Evolutionary conservation across 2,329 filamentous ascomycete species (phyloP), one percentile per base, ranked within the genome.

Genomic region (Balansia obtecta): DNA sequence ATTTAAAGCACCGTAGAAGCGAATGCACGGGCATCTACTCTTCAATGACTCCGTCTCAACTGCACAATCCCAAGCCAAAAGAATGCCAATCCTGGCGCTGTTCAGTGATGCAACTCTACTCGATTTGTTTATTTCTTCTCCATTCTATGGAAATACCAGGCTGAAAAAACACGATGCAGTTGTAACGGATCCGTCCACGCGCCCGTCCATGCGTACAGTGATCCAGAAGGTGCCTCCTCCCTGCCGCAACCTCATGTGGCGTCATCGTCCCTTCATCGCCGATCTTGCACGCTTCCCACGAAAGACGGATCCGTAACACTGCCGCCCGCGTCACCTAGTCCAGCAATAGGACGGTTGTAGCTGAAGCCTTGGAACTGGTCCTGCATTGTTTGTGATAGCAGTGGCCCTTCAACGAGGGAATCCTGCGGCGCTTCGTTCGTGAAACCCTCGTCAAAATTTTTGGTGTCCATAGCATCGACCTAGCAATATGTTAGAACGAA

Each of bases 341-440:
- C 91, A 51, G 90, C 89, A 57, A 97, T 90, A 18, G 91, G 93
- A 53, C 93, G 82, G 71, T 96, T 97, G 76, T 97, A 97, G 55
- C 87, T 95, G 83, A 94, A 98, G 53, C 93, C 93, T 39, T 83
- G 81, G 65, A 98, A 98, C 63, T 95, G 90, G 67, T 95, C 82
- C 71, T 98, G 93, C 83, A 91, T 88, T 20, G 90, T 96, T 68
- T 93, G 82, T n/a, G 89, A 95, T 39, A 98, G 77, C 63, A 88
- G 76, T 0, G 88, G 86, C 0, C 89, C 91, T 30, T 97, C 93
- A 18, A 97, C 93, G 59, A 85, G 93, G 2, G 89, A 95, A 68
- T 98, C 93, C 54, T 88, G 83, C 0, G 93, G 89, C 6, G 83
- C 82, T 71, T 98, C 91, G 4, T 75, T 79, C 1, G 93, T 98